Percentiles rank a stretch among this genome's conserved stretches.
These are phyloP conservation scores for Phytomonas francai DNA, from an alignment of 208 protist genomes.

Conservation along the genomic window DNA sequence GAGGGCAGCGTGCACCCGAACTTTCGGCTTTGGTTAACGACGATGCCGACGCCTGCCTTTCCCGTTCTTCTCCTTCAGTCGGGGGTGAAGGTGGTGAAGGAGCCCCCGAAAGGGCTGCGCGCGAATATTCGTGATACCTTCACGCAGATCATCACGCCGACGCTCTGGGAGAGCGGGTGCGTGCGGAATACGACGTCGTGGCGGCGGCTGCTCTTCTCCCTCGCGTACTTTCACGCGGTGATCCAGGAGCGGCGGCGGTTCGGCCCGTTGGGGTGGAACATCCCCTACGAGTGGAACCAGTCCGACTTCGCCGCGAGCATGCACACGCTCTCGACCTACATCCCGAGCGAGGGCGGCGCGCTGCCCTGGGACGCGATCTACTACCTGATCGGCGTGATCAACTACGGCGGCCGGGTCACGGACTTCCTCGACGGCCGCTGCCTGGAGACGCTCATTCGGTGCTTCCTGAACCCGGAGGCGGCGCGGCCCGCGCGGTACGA, in stretches of 20 bases:
- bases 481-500: constrained; percentile 53
- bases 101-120: constrained; percentile 94
- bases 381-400: constrained; percentile 92
- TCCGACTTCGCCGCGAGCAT: constrained; percentile 87
- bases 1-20: constrained; percentile 72
- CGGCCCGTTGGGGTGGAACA: constrained; percentile 93
- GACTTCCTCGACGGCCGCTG: constrained; percentile 88
- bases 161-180: constrained; percentile 56
- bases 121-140: constrained; percentile 91
- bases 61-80: constrained; percentile 93
- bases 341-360: constrained; percentile 30
- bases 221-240: constrained; percentile 93
- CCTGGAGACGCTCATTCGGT: constrained; percentile 59
- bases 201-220: constrained; percentile 92
- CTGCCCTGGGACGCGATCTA: constrained; percentile 84
- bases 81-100: constrained; percentile 95
- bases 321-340: constrained; percentile 71
- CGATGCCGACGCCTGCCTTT: constrained; percentile 90
- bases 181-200: constrained; percentile 76
- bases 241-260: constrained; percentile 93
- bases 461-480: constrained; percentile 73
- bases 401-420: constrained; percentile 94
- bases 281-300: constrained; percentile 94
- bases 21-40: constrained; percentile 96
- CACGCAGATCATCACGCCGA: constrained; percentile 44